Conservation (phyloP, 768 basidiomycete species). For the Trametes sanguinea region DNA sequence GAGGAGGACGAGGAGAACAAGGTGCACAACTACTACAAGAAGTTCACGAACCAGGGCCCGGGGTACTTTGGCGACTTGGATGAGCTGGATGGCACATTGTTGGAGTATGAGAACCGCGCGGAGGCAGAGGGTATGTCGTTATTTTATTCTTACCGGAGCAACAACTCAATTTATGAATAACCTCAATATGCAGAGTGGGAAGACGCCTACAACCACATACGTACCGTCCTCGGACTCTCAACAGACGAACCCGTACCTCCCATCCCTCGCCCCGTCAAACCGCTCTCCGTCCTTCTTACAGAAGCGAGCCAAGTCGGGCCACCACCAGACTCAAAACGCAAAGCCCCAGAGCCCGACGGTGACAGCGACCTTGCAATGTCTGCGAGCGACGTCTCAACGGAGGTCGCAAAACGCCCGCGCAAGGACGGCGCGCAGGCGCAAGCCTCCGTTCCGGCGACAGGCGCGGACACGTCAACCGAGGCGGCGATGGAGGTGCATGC, state of each 20-base stretch:
- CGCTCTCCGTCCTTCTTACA: conserved; percentile 28
- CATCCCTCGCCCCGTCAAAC: conserved; percentile 45
- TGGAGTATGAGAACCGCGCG: conserved; percentile 68
- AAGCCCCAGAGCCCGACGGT: conserved; percentile 48
- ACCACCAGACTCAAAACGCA: conserved; percentile 50
- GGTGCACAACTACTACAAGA: conserved; percentile 75
- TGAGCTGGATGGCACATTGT: conserved; percentile 67
- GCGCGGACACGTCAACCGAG: conserved; percentile 29
- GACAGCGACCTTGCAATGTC: conserved; percentile 40
- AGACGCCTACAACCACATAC: conserved; percentile 57
- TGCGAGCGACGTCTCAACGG: conserved; percentile 30
- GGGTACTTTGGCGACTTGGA: conserved; percentile 92
- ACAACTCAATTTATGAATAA: background rate
- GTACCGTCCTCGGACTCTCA: conserved; percentile 53
- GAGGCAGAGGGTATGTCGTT: conserved; percentile 68
- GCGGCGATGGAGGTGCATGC: conserved; percentile 40
- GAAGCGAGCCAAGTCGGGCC: conserved; percentile 26
- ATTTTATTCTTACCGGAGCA: background rate
- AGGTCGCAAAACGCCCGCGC: conserved; percentile 38
- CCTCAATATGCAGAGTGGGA: conserved; percentile 56
- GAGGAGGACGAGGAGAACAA: conserved; percentile 90
- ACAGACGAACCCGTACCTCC: conserved; percentile 52
- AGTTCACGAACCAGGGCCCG: conserved; percentile 85
- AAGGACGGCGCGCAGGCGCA: conserved; percentile 22
- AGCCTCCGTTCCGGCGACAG: conserved; percentile 9